Base-by-base conservation (phyloP, 2,329 filamentous ascomycete species). In the Coniochaeta ligniaria region DNA sequence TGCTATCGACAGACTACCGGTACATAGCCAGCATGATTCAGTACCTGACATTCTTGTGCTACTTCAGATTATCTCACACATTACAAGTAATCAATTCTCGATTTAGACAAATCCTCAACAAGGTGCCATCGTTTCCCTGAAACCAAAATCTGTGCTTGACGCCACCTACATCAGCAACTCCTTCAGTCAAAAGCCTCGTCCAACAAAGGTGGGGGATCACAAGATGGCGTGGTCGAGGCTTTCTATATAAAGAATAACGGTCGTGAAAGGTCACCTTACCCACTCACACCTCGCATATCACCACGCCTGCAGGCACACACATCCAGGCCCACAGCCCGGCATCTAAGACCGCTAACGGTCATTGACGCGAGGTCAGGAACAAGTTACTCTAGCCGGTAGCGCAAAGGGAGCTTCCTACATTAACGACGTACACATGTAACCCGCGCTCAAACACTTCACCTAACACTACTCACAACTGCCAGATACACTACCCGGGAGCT, bases 241-340 rank as follows among this genome's bases (percentile, higher is more conserved):
- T 52, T 52, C 47, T 52, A 52, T 52, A 52, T 52, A 52, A 52
- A 52, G 47, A 52, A 52, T n/a, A 31, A 31, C 47, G 24, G 47
- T 52, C 14, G 14, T 26, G 14, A 28, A 28, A 28, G 24, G 47
- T 12, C 24, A 22, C 16, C 43, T 24, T 41, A 41, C 17, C 43
- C 43, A 47, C 43, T 24, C 43, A 47, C 43, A 47, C 43, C 43
- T 47, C 20, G 43, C 43, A 47, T 11, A 47, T 47, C 43, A 47
- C n/a, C 22, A 47, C n/a, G 24, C 20, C 43, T 24, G 20, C 43
- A 24, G 20, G 20, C 9, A 24, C 43, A 17, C 41, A n/a, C n/a
- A 43, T 3, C 38, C 38, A 47, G 24, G 7, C 43, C 43, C 22
- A n/a, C 38, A n/a, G 35, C 35, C 35, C 14, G 38, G 17, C 38